phyloP scores from a whole-genome alignment of 371 early-diverging fungal genomes.

The Lichtheimia ornata region DNA sequence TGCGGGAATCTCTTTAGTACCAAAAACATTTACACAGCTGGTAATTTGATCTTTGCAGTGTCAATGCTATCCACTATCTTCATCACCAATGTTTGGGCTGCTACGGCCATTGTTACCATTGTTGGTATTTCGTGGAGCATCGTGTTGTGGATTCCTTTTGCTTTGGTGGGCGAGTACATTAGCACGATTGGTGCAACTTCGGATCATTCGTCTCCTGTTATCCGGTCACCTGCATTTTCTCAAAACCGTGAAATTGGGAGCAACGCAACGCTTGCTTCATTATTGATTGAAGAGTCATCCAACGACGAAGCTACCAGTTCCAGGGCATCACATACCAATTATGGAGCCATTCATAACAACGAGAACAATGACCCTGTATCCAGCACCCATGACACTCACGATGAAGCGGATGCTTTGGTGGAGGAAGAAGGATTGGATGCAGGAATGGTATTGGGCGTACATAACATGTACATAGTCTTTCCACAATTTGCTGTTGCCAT shows the following conservation, averaged over 20 bases:
- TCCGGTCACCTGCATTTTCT: neutral
- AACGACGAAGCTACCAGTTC: too few species aligned
- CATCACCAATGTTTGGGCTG: slow-evolving; percentile 37
- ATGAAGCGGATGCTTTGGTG: neutral
- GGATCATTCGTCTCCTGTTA: neutral
- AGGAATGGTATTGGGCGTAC: slow-evolving; percentile 69
- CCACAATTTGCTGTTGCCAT: slow-evolving; percentile 62
- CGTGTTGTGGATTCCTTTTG: slow-evolving; percentile 70
- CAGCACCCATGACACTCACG: neutral
- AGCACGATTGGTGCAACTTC: neutral
- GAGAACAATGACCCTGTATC: neutral
- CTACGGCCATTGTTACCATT: slow-evolving; percentile 54
- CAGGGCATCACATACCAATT: neutral
- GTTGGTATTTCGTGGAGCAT: slow-evolving; percentile 70
- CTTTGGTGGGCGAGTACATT: slow-evolving; percentile 66
- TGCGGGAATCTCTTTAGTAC: slow-evolving; percentile 29
- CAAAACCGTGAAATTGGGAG: neutral
- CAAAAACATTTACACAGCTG: slow-evolving; percentile 50
- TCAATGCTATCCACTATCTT: slow-evolving; percentile 52
- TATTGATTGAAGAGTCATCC: too few species aligned
- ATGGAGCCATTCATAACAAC: neutral
- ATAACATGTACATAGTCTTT: slow-evolving; percentile 73
- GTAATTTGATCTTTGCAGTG: slow-evolving; percentile 47
- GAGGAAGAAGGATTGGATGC: slow-evolving; percentile 23
- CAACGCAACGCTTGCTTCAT: neutral